phyloP scores from a whole-genome alignment of 305 asterid species.

The Solanum hybrid region DNA sequence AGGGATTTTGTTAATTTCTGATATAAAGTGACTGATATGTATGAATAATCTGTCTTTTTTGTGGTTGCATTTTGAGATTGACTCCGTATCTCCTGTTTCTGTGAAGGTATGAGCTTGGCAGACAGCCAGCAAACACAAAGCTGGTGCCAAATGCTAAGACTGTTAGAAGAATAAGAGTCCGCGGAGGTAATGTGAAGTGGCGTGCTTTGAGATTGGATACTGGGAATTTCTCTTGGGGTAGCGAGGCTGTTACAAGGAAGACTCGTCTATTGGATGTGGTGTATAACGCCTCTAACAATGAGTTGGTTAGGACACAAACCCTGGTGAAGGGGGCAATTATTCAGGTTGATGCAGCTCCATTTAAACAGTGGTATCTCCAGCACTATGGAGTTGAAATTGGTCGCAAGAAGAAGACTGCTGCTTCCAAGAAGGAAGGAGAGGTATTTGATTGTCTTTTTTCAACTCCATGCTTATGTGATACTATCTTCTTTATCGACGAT shows the following conservation, averaged over 20 bases:
- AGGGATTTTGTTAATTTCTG: background rate
- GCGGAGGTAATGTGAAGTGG: constrained; percentile 30
- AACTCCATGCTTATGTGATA: background rate
- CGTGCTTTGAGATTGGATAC: constrained; percentile 28
- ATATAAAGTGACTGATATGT: background rate
- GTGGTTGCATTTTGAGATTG: background rate
- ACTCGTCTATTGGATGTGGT: constrained; percentile 23
- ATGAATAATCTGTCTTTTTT: background rate
- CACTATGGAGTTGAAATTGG: constrained; percentile 28
- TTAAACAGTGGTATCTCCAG: constrained; percentile 30
- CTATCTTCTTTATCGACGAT: background rate
- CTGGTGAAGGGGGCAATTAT: constrained; percentile 25
- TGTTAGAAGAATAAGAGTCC: constrained; percentile 21
- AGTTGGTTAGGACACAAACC: constrained; percentile 27
- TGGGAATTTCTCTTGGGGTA: constrained; percentile 26
- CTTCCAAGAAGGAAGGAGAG: constrained; percentile 28
- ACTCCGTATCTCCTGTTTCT: background rate
- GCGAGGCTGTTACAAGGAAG: constrained; percentile 22
- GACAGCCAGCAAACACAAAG: constrained; percentile 46
- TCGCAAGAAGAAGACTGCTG: constrained; percentile 26
- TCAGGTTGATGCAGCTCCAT: constrained; percentile 27
- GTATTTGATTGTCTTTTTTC: background rate
- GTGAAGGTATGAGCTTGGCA: constrained; percentile 66
- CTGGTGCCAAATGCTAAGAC: constrained; percentile 23
- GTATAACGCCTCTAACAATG: constrained; percentile 25